Percentiles rank a stretch among this genome's conserved stretches.
These are phyloP conservation scores for Begonia peltatifolia DNA, from an alignment of 306 rosid genomes.

Conservation along the genomic window DNA sequence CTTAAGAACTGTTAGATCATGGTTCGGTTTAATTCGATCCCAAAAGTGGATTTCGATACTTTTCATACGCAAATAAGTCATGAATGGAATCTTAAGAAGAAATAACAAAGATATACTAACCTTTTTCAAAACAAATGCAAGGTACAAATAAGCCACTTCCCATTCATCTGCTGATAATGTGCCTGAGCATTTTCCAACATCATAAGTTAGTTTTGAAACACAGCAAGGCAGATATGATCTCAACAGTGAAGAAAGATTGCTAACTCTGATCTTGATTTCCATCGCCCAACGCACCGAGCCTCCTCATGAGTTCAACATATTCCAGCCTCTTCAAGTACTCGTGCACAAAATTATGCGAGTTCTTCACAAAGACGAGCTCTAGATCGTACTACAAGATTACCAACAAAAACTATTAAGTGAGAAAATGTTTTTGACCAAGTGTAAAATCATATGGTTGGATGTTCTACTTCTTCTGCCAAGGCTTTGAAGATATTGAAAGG, in stretches of 20 bases:
- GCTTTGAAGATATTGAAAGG: constrained; percentile 74
- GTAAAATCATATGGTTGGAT: no score
- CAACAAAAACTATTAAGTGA: neutral
- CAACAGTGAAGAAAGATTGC: neutral
- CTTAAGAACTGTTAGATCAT: no score
- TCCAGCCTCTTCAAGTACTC: constrained; percentile 67
- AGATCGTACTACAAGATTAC: constrained; percentile 52
- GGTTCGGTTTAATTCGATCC: no score
- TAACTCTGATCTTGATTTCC: constrained; percentile 83
- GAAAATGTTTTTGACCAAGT: no score
- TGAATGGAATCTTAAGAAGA: no score
- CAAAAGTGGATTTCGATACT: no score
- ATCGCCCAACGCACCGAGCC: constrained; percentile 95
- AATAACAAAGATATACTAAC: constrained; percentile 8
- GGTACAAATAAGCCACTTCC: constrained; percentile 57
- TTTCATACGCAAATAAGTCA: no score
- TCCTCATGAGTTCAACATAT: constrained; percentile 79
- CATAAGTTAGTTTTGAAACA: no score
- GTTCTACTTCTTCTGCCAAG: constrained; percentile 77
- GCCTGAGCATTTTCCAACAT: constrained; percentile 12
- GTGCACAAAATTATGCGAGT: constrained; percentile 71
- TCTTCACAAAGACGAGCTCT: constrained; percentile 75
- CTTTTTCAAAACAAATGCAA: constrained; percentile 50
- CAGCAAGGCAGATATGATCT: no score
- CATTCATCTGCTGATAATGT: constrained; percentile 57